Base-by-base conservation (phyloP, 2,329 filamentous ascomycete species). In the Nigrospora osmanthi region DNA sequence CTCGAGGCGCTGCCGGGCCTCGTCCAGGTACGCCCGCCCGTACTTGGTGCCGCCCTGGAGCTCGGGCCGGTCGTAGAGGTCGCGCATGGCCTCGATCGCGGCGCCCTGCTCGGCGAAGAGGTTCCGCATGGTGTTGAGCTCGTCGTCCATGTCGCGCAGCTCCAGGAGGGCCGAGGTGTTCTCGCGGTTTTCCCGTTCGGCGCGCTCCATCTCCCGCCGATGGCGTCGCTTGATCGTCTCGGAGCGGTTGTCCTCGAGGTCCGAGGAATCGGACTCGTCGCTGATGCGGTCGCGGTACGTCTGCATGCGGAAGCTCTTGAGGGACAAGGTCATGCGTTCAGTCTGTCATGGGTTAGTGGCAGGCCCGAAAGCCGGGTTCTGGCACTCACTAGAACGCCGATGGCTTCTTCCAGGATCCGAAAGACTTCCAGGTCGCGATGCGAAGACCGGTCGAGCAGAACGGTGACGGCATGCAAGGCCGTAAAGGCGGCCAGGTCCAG, bases 371-470 rank as follows among this genome's bases (percentile, higher is more conserved):
- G n/a, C 15, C 28, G 3, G 42, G 52, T 11, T 3, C 9, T 11
- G 7, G 10, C 0, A 47, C 65, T 38, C 57, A 81, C 79, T 49
- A 83, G 54, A 17, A 82, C 75, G 12, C 78, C 80, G 31, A 84
- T 79, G 6, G 79, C 80, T 49, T 84, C 80, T 51, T 83, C 79
- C 39, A 84, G 83, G 1, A 84, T 79, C 2, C 79, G 72, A 47
- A 83, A 80, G 0, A 83, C 69, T 47, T 84, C 78, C 0, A 84
- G 62, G 39, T 83, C 77, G 0, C 74, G 75, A 52, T 83, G 77
- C 0, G 77, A 74, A 0, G 77, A 71, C 23, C 75, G 66, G 23
- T 83, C 79, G 0, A 84, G 64, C 1, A 84, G 65, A 0, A 83
- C 78, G 1, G 74, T 83, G 3, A 81, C 72, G 1, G 80, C 78